Evolutionary conservation across 164 flowering plant species (phyloP).

Genomic region (Nelumbo lutea): DNA sequence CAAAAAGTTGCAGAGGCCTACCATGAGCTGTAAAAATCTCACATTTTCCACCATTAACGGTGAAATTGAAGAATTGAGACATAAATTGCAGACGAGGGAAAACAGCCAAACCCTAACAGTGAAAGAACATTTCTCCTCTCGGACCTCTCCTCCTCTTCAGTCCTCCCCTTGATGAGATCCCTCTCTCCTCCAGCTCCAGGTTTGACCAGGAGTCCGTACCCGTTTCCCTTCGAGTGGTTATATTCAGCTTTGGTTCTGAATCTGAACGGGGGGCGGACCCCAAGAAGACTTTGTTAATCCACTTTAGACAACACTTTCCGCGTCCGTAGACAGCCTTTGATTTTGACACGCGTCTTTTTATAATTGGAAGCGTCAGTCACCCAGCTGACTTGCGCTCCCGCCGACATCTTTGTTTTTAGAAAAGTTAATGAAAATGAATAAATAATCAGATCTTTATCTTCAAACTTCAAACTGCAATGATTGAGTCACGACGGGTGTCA

Average conservation of each 20-base stretch:
- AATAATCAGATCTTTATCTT: no score
- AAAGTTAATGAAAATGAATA: no score
- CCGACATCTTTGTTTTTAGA: neutral
- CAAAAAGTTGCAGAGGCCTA: neutral
- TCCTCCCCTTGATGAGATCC: neutral
- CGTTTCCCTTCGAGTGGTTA: neutral
- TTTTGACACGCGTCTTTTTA: neutral
- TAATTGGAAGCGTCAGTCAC: neutral
- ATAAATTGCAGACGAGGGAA: neutral
- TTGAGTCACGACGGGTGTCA: no score
- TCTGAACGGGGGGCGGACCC: neutral
- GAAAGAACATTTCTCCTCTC: neutral
- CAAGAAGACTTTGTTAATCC: neutral
- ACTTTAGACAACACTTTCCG: neutral
- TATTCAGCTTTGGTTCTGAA: no score
- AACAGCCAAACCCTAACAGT: neutral
- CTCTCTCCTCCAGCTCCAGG: neutral
- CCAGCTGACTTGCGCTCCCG: neutral
- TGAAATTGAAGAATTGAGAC: neutral
- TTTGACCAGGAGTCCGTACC: neutral
- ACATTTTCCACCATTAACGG: conserved; percentile 3
- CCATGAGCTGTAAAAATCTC: neutral
- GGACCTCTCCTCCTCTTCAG: no score
- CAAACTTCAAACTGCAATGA: no score
- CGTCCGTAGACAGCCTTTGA: neutral